These are phyloP conservation scores for Curvularia sp. DNA, from an alignment of 2,329 filamentous ascomycete species.

Conservation along the genomic window DNA sequence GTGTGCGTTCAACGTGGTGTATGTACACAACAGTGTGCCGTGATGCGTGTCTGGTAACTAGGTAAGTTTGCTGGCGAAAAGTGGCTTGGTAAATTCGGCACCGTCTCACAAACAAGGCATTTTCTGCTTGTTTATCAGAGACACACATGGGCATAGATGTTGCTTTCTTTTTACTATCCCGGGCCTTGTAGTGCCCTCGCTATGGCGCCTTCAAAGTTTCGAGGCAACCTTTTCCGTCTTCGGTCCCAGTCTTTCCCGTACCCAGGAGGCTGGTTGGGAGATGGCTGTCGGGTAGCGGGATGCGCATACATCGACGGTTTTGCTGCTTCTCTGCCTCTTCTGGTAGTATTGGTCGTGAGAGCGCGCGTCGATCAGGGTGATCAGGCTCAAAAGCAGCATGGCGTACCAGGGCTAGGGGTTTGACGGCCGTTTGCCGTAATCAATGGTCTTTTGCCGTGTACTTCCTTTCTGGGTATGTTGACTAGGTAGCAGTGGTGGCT, in stretches of 20 bases:
- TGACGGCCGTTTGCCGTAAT: conserved; percentile 15
- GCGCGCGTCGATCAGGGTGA: not conserved
- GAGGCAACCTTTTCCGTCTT: not conserved
- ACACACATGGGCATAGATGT: not conserved
- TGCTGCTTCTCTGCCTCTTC: conserved; percentile 5
- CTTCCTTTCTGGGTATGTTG: conserved; percentile 11
- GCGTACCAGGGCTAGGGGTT: not conserved
- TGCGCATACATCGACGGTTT: conserved; percentile 8
- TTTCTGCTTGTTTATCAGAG: not conserved
- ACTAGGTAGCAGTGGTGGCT: not conserved
- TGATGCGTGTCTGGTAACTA: not conserved
- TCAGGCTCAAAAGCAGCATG: not conserved
- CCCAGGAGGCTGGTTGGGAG: conserved; percentile 6
- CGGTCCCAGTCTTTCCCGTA: conserved; percentile 1
- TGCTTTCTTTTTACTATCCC: not conserved
- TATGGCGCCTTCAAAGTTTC: not conserved
- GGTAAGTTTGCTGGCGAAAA: not conserved
- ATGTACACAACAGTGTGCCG: not conserved
- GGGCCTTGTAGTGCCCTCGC: not conserved
- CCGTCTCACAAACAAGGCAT: not conserved
- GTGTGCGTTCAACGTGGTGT: not conserved
- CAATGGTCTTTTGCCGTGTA: not conserved
- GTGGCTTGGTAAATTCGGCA: not conserved
- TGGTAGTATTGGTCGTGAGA: conserved; percentile 6
- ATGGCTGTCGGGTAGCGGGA: conserved; percentile 9